phyloP scores from a whole-genome alignment of 768 basidiomycete species.

The Lyophyllum decastes region DNA sequence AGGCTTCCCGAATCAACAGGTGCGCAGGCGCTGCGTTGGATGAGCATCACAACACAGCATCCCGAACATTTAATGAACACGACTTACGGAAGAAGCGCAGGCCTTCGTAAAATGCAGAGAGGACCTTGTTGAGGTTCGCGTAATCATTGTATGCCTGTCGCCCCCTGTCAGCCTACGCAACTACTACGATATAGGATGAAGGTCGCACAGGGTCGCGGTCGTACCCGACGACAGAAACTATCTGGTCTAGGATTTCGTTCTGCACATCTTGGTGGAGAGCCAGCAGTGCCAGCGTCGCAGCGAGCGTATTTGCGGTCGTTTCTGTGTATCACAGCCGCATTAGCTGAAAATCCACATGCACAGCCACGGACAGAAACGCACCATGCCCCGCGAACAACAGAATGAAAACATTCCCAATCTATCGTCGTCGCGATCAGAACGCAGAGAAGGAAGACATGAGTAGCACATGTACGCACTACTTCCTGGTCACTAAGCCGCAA shows the following conservation, averaged over 20 bases:
- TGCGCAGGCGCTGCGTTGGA: slow-evolving; percentile 32
- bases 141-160: slow-evolving; percentile 40
- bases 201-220: slow-evolving; percentile 32
- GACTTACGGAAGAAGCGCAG: slow-evolving; percentile 44
- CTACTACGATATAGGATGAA: background rate
- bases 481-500: slow-evolving; percentile 39
- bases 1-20: slow-evolving; percentile 39
- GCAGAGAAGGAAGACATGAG: background rate
- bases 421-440: background rate
- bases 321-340: slow-evolving; percentile 25
- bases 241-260: slow-evolving; percentile 40
- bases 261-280: slow-evolving; percentile 43
- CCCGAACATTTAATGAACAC: too few relatives aligned
- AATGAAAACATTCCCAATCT: slow-evolving; percentile 56
- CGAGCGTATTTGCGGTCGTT: slow-evolving; percentile 45
- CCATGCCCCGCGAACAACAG: slow-evolving; percentile 63
- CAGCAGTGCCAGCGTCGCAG: slow-evolving; percentile 42
- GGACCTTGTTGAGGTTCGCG: slow-evolving; percentile 39
- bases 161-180: background rate
- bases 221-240: slow-evolving; percentile 32
- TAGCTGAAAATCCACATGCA: background rate
- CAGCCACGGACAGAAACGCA: slow-evolving; percentile 14
- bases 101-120: slow-evolving; percentile 42
- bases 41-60: too few relatives aligned
- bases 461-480: slow-evolving; percentile 28